phyloP scores from a whole-genome alignment of 2,329 filamentous ascomycete genomes.

The Hawksworthiomyces lignivorus region DNA sequence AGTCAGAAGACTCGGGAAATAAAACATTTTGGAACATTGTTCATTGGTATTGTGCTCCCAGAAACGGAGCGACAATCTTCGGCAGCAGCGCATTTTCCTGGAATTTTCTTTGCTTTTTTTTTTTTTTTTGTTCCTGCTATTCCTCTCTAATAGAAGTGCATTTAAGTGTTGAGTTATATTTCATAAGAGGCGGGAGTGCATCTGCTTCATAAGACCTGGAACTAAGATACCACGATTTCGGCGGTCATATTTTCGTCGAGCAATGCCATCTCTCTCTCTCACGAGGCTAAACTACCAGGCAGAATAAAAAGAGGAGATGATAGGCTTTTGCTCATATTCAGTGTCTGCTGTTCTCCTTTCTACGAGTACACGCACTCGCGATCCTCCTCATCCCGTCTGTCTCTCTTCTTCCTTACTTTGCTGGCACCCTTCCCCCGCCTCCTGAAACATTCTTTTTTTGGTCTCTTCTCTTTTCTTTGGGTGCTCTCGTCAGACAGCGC shows the following conservation, averaged over 20 bases:
- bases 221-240: too few relatives aligned
- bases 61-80: too few relatives aligned
- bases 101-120: background rate
- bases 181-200: too few relatives aligned
- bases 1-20: too few relatives aligned
- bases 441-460: conserved; percentile 4
- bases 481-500: too few relatives aligned
- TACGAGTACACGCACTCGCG: too few relatives aligned
- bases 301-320: background rate
- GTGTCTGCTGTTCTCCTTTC: background rate
- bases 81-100: background rate
- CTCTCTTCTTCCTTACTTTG: background rate
- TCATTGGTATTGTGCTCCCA: background rate
- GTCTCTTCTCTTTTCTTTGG: background rate
- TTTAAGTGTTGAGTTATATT: too few relatives aligned
- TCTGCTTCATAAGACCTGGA: too few relatives aligned
- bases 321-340: too few relatives aligned
- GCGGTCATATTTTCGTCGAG: conserved; percentile 5
- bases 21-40: background rate
- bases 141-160: too few relatives aligned
- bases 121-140: background rate
- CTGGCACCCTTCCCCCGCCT: conserved; percentile 1
- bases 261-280: background rate
- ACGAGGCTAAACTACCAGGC: background rate
- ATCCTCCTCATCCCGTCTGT: too few relatives aligned